These are phyloP conservation scores for Ascochyta pisi DNA, from an alignment of 2,329 filamentous ascomycete genomes.

Conservation along the genomic window DNA sequence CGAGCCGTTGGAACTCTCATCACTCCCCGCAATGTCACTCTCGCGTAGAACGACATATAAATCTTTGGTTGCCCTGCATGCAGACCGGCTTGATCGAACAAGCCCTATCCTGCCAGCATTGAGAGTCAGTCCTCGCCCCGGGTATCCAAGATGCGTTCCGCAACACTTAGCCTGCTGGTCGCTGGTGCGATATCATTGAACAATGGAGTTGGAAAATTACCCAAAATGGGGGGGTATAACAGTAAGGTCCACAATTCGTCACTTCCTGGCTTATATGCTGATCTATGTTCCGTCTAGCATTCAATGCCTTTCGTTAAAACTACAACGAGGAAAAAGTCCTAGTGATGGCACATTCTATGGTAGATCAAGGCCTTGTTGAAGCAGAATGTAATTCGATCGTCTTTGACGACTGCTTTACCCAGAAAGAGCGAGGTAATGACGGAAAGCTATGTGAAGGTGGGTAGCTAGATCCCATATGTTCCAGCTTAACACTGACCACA, in stretches of 20 bases:
- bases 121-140: not conserved
- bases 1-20: not conserved
- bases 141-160: not conserved
- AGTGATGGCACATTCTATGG: slow-evolving; percentile 10
- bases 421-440: slow-evolving; percentile 12
- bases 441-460: slow-evolving; percentile 11
- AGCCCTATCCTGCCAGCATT: not conserved
- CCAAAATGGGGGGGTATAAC: slow-evolving; percentile 19
- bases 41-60: not conserved
- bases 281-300: not conserved
- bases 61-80: too few species aligned
- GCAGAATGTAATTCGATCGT: slow-evolving; percentile 19
- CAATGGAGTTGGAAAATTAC: slow-evolving; percentile 15
- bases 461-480: not conserved
- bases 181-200: not conserved
- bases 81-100: too few species aligned
- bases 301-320: slow-evolving; percentile 16
- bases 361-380: slow-evolving; percentile 16
- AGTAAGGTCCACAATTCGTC: not conserved
- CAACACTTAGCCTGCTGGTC: not conserved
- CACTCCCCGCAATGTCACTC: not conserved
- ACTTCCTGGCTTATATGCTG: not conserved
- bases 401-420: slow-evolving; percentile 18
- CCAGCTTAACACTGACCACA: not conserved
- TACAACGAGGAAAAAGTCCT: slow-evolving; percentile 13